A percentile compares a stretch with the other conserved stretches of the same genome.
phyloP scores from a whole-genome alignment of 805 yeast genomes.

The Candida pseudofarinosa region DNA sequence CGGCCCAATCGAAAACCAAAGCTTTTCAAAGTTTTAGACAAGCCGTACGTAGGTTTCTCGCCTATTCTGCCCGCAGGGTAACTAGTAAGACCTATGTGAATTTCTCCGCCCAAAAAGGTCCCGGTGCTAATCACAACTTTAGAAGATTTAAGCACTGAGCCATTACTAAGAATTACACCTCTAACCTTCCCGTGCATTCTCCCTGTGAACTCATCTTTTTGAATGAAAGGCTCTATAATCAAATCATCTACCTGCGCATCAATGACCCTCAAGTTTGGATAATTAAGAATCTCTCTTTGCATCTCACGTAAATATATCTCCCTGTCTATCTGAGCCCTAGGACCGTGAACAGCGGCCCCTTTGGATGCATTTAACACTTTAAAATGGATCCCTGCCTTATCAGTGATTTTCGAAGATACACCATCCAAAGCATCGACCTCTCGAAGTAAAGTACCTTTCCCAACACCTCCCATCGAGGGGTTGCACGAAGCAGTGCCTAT shows the following conservation, averaged over 20 bases:
- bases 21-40: conserved; percentile 69
- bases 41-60: conserved; percentile 86
- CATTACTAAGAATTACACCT: conserved; percentile 75
- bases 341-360: conserved; percentile 98
- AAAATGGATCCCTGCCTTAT: conserved; percentile 88
- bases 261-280: conserved; percentile 53
- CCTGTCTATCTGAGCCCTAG: conserved; percentile 94
- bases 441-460: conserved; percentile 86
- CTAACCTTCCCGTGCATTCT: conserved; percentile 44
- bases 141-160: conserved; percentile 53
- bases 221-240: conserved; percentile 46
- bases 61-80: conserved; percentile 93
- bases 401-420: conserved; percentile 80
- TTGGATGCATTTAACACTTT: conserved; percentile 79
- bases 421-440: conserved; percentile 98
- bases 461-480: conserved; percentile 98
- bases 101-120: conserved; percentile 90
- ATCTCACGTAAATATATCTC: conserved; percentile 70
- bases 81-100: conserved; percentile 78
- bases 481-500: conserved; percentile 96
- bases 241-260: conserved; percentile 85
- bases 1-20: conserved; percentile 86
- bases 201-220: conserved; percentile 26
- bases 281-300: conserved; percentile 60
- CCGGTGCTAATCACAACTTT: conserved; percentile 92